phyloP scores from a whole-genome alignment of 495 filamentous ascomycete genomes.

The Hypoxylon intermedium region DNA sequence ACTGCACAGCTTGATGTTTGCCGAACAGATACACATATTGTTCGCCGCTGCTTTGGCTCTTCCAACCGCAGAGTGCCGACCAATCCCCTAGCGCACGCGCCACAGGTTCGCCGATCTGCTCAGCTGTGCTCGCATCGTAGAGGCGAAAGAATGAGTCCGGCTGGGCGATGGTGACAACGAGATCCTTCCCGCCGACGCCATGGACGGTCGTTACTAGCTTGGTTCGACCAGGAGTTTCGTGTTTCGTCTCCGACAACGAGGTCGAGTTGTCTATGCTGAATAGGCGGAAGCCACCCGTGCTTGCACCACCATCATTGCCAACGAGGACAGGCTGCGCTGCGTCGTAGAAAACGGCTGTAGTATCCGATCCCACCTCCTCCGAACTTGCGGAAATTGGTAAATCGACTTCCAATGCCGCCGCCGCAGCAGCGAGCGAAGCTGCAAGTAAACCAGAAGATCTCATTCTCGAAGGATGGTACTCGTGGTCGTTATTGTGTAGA shows the following conservation, averaged over 20 bases:
- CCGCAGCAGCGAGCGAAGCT: slow-evolving; percentile 11
- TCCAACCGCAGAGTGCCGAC: slow-evolving; percentile 45
- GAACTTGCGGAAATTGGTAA: slow-evolving; percentile 30
- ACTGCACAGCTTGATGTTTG: slow-evolving; percentile 33
- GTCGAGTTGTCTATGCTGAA: slow-evolving; percentile 29
- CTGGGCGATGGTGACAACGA: slow-evolving; percentile 41
- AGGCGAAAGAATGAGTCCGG: slow-evolving; percentile 44
- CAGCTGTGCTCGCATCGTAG: slow-evolving; percentile 28
- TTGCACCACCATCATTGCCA: slow-evolving; percentile 43
- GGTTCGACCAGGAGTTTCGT: slow-evolving; percentile 41
- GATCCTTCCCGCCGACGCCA: slow-evolving; percentile 30
- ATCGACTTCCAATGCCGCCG: slow-evolving; percentile 18
- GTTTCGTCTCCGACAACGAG: slow-evolving; percentile 30
- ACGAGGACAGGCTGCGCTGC: slow-evolving; percentile 33
- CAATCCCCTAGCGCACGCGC: slow-evolving; percentile 42
- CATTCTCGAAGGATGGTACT: slow-evolving; percentile 3
- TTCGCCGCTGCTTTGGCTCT: slow-evolving; percentile 33
- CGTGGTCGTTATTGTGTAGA: background rate
- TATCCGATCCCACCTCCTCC: slow-evolving; percentile 31
- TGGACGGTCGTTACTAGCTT: slow-evolving; percentile 43
- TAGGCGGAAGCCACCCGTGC: slow-evolving; percentile 37
- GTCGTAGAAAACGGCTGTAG: slow-evolving; percentile 27
- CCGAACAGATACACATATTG: slow-evolving; percentile 48
- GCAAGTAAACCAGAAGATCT: slow-evolving; percentile 2
- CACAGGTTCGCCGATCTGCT: slow-evolving; percentile 31